phyloP scores from a whole-genome alignment of 371 early-diverging fungal genomes.

The Dinochytrium kinnereticum region DNA sequence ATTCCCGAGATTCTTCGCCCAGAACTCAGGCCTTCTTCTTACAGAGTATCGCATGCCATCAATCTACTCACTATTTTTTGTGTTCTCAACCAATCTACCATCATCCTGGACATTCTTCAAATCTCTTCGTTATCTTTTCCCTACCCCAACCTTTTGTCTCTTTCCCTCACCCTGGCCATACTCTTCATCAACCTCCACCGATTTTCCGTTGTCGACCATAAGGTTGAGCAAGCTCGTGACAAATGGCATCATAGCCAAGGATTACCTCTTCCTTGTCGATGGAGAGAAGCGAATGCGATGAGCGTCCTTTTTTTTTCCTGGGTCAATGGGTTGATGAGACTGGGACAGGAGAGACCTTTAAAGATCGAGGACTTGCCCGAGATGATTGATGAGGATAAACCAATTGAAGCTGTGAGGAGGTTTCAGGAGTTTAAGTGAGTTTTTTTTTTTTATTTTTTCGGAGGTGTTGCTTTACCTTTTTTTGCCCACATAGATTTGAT shows the following conservation, averaged over 20 bases:
- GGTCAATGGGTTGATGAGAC: conserved; percentile 33
- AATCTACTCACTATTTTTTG: no score
- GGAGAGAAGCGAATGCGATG: neutral
- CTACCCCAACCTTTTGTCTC: neutral
- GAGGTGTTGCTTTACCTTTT: neutral
- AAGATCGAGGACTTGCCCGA: conserved; percentile 55
- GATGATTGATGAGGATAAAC: conserved; percentile 26
- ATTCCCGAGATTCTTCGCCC: no score
- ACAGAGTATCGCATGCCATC: no score
- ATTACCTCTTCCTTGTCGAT: neutral
- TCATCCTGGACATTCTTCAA: no score
- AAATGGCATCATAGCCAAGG: neutral
- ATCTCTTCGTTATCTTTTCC: no score
- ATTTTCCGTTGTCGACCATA: neutral
- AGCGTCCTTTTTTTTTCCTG: conserved; percentile 28
- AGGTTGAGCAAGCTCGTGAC: neutral
- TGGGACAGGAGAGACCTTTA: conserved; percentile 64
- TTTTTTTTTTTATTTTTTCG: neutral
- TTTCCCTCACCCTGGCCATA: neutral
- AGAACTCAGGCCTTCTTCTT: no score
- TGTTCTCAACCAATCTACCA: no score
- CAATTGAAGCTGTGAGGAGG: conserved; percentile 17
- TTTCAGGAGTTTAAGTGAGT: conserved; percentile 6
- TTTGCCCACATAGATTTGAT: neutral
- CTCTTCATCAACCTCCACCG: neutral